phyloP scores from a whole-genome alignment of 2,329 filamentous ascomycete species.

The Paecilomyces fulvus region DNA sequence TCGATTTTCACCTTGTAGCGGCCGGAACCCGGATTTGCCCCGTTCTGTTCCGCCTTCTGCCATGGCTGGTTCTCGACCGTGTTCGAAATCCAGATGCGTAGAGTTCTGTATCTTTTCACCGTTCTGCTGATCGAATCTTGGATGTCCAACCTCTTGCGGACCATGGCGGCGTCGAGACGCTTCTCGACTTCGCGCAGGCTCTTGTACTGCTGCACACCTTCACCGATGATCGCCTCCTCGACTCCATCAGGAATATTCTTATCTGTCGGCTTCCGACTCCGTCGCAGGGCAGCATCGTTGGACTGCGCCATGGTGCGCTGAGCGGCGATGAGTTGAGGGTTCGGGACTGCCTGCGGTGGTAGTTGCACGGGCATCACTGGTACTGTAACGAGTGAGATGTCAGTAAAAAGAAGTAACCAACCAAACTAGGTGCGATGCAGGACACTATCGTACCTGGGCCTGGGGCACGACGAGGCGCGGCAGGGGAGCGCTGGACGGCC shows the following conservation, averaged over 20 bases:
- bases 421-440: neutral
- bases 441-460: slow-evolving; percentile 23
- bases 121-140: slow-evolving; percentile 70
- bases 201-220: slow-evolving; percentile 74
- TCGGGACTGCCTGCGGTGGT: slow-evolving; percentile 26
- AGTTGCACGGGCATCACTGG: slow-evolving; percentile 27
- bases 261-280: slow-evolving; percentile 85
- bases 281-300: slow-evolving; percentile 55
- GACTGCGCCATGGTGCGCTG: slow-evolving; percentile 30
- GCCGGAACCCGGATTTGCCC: slow-evolving; percentile 36
- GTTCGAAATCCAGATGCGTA: slow-evolving; percentile 92
- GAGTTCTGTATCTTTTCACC: slow-evolving; percentile 69
- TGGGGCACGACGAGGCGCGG: slow-evolving; percentile 32
- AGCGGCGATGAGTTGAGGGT: slow-evolving; percentile 29
- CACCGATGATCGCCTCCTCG: slow-evolving; percentile 71
- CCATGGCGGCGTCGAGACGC: slow-evolving; percentile 82
- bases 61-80: slow-evolving; percentile 90
- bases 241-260: slow-evolving; percentile 89
- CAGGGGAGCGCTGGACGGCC: slow-evolving; percentile 32
- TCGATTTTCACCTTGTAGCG: slow-evolving; percentile 84
- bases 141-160: slow-evolving; percentile 86
- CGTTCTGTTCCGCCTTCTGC: slow-evolving; percentile 81
- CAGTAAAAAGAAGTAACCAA: slow-evolving; percentile 6
- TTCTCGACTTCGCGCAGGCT: slow-evolving; percentile 80
- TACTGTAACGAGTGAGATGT: slow-evolving; percentile 12